Percentiles rank a stretch among this genome's conserved stretches.
These are phyloP conservation scores for Starmerella ratchasimensis DNA, from an alignment of 805 yeast species.

Conservation along the genomic window DNA sequence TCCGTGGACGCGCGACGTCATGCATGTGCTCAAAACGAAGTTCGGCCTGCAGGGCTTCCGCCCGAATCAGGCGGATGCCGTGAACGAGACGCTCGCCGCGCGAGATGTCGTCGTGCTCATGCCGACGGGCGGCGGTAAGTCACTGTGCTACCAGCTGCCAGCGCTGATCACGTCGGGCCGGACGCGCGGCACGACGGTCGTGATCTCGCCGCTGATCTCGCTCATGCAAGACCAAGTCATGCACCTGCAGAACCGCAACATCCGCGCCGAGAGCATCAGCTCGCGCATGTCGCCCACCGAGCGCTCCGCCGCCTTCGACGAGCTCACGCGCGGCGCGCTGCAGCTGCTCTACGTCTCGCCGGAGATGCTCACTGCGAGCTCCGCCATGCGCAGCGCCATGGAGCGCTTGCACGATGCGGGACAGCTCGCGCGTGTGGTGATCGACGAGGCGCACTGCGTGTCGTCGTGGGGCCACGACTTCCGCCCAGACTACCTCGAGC, in stretches of 20 bases:
- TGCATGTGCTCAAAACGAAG: conserved; percentile 38
- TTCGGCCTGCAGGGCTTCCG: conserved; percentile 61
- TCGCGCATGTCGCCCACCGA: conserved; percentile 58
- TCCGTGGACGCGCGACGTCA: conserved; percentile 61
- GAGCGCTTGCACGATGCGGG: conserved; percentile 39
- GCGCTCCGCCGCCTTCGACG: conserved; percentile 44
- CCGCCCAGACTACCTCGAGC: conserved; percentile 82
- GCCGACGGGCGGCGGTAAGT: conserved; percentile 99
- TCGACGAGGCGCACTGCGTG: conserved; percentile 97
- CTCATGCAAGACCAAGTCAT: conserved; percentile 95
- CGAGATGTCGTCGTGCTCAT: conserved; percentile 84
- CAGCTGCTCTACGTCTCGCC: conserved; percentile 82
- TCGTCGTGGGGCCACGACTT: conserved; percentile 99
- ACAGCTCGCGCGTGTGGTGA: conserved; percentile 69
- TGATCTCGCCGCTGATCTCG: conserved; percentile 86
- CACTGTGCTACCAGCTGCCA: conserved; percentile 88
- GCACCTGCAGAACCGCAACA: conserved; percentile 51
- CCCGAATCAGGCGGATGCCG: conserved; percentile 74
- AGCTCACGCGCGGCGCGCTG: conserved; percentile 51
- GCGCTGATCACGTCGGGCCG: conserved; percentile 65
- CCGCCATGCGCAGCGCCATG: conserved; percentile 51
- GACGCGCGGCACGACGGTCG: conserved; percentile 76
- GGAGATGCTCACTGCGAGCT: conserved; percentile 76
- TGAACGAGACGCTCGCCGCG: conserved; percentile 60
- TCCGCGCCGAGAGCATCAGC: conserved; percentile 78